Evolutionary conservation across 768 basidiomycete species (phyloP).

Genomic region (Rhodotorula babjevae): DNA sequence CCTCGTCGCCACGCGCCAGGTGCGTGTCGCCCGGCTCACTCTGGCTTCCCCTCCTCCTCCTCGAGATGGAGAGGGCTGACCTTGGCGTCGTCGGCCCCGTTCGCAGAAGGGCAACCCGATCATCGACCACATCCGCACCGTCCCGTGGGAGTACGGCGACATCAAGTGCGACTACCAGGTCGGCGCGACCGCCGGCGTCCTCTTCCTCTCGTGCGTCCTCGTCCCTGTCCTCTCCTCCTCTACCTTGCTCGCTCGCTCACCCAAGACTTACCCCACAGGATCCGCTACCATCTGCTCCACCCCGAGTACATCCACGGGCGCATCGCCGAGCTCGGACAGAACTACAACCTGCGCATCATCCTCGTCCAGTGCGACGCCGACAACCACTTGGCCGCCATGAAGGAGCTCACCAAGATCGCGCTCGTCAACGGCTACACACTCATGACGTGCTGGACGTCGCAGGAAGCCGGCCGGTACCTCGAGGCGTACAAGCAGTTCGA

Average conservation of each 20-base stretch:
- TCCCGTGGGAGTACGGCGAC: constrained; percentile 90
- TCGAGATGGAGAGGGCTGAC: neutral
- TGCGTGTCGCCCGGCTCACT: neutral
- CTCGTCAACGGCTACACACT: constrained; percentile 88
- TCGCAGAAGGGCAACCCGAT: constrained; percentile 70
- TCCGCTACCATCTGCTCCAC: constrained; percentile 91
- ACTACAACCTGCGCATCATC: constrained; percentile 77
- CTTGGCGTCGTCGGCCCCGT: no score
- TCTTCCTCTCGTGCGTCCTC: constrained; percentile 72
- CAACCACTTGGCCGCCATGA: constrained; percentile 84
- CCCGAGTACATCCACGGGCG: constrained; percentile 93
- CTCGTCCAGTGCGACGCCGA: constrained; percentile 87
- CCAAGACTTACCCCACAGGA: constrained; percentile 50
- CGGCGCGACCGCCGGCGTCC: constrained; percentile 81
- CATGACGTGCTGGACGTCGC: constrained; percentile 85
- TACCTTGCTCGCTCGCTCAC: neutral
- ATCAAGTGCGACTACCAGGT: constrained; percentile 93
- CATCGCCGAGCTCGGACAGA: constrained; percentile 75
- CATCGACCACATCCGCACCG: constrained; percentile 77
- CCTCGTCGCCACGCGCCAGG: constrained; percentile 33
- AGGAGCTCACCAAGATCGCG: constrained; percentile 80
- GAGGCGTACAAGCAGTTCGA: constrained; percentile 88
- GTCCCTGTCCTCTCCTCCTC: neutral
- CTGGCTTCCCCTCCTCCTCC: neutral
- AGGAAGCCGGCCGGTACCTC: constrained; percentile 90